A percentile compares a stretch with the other conserved stretches of the same genome.
These are phyloP conservation scores for Botrytis elliptica DNA, from an alignment of 2,329 filamentous ascomycete genomes.

Conservation along the genomic window DNA sequence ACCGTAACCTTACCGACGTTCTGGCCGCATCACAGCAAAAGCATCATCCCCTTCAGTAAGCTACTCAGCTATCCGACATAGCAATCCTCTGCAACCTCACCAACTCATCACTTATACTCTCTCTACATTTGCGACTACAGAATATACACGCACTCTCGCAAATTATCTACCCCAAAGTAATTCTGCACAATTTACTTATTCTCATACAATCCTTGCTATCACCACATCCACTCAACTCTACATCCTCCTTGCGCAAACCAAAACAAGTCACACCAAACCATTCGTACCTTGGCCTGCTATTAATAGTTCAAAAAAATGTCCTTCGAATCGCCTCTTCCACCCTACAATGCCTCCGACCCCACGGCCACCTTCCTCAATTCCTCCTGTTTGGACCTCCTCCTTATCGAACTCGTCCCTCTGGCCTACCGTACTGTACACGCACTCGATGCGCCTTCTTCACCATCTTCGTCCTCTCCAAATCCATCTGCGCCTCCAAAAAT, in stretches of 20 bases:
- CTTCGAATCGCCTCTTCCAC: slow-evolving; percentile 67
- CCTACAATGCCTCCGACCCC: slow-evolving; percentile 71
- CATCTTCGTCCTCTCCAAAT: neutral
- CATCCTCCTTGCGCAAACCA: slow-evolving; percentile 1
- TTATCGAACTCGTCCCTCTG: slow-evolving; percentile 96
- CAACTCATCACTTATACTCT: neutral
- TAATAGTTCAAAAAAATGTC: slow-evolving; percentile 54
- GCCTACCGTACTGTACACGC: slow-evolving; percentile 82
- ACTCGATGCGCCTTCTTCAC: slow-evolving; percentile 46
- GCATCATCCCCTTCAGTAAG: neutral
- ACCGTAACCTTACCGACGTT: neutral
- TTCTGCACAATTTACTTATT: neutral
- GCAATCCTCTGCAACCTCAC: neutral
- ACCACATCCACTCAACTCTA: neutral
- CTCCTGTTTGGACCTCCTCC: slow-evolving; percentile 87
- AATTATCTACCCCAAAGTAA: too few species aligned
- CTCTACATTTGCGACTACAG: neutral
- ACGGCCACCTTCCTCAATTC: slow-evolving; percentile 73
- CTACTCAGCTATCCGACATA: neutral
- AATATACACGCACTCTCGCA: neutral
- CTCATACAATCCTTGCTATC: neutral
- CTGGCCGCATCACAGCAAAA: neutral
- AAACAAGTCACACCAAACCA: neutral
- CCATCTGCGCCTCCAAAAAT: slow-evolving; percentile 40
- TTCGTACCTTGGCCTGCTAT: neutral